Conservation (phyloP, 1,284 basidiomycete genomes). For the Anthracocystis walkeri region DNA sequence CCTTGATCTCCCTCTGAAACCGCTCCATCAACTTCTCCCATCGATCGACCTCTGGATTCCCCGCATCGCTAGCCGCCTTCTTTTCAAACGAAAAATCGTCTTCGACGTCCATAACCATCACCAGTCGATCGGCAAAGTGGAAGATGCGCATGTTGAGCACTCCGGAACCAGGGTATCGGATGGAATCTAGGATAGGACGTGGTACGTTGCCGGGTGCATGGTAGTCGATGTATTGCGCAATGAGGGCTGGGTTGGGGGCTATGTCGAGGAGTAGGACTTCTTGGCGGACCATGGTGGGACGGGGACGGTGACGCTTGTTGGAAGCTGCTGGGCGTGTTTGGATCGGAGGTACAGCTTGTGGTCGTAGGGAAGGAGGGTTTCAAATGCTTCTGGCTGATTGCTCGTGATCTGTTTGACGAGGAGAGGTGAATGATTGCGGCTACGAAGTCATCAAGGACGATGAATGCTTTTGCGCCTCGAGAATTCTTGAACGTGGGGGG, state of each 20-base stretch:
- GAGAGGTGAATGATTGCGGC: background rate
- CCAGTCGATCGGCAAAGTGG: conserved; percentile 36
- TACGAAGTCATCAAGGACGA: too few relatives aligned
- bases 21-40: conserved; percentile 39
- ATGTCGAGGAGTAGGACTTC: conserved; percentile 39
- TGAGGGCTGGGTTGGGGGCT: conserved; percentile 18
- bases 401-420: too few relatives aligned
- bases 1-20: conserved; percentile 33
- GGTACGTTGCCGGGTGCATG: conserved; percentile 41
- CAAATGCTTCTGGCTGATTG: too few relatives aligned
- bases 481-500: conserved; percentile 6
- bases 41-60: conserved; percentile 22
- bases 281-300: conserved; percentile 35
- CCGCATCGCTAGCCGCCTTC: conserved; percentile 27
- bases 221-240: conserved; percentile 41
- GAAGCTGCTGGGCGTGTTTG: too few relatives aligned
- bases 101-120: conserved; percentile 46
- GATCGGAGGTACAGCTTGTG: too few relatives aligned
- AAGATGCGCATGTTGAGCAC: conserved; percentile 48
- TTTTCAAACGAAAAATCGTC: conserved; percentile 33
- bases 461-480: background rate
- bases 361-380: too few relatives aligned
- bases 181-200: conserved; percentile 31
- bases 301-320: too few relatives aligned
- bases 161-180: conserved; percentile 29